These are phyloP conservation scores for Proliferodiscus dingleyae DNA, from an alignment of 2,329 filamentous ascomycete genomes.

Conservation along the genomic window DNA sequence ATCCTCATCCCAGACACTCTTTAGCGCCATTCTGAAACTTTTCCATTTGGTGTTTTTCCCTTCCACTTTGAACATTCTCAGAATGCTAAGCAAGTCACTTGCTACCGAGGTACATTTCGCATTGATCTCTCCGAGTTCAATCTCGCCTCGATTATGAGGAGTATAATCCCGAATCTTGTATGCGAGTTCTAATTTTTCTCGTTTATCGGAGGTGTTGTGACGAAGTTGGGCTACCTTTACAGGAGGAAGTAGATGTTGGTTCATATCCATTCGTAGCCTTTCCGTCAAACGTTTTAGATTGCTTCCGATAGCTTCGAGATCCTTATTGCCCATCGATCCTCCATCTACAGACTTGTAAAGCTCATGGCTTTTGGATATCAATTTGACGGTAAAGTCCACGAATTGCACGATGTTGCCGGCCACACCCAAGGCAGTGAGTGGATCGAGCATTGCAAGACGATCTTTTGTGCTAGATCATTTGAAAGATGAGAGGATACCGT, in stretches of 20 bases:
- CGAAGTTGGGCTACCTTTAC: no score
- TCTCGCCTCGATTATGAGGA: no score
- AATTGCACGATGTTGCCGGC: slow-evolving; percentile 8
- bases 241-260: no score
- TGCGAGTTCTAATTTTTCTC: no score
- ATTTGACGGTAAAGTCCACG: slow-evolving; percentile 1
- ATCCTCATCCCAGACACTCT: slow-evolving; percentile 1
- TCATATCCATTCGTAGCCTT: no score
- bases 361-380: not conserved
- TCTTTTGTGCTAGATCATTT: no score
- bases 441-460: no score
- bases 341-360: slow-evolving; percentile 6
- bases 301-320: not conserved
- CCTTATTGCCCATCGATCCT: not conserved
- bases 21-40: not conserved
- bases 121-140: no score
- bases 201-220: no score
- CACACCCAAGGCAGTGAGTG: slow-evolving; percentile 20
- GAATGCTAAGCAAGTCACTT: not conserved
- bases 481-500: no score
- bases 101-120: not conserved
- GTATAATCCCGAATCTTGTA: no score
- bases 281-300: no score
- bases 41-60: not conserved
- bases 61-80: slow-evolving; percentile 1